phyloP scores from a whole-genome alignment of 768 basidiomycete species.

The Phylloporus rhodoxanthus region DNA sequence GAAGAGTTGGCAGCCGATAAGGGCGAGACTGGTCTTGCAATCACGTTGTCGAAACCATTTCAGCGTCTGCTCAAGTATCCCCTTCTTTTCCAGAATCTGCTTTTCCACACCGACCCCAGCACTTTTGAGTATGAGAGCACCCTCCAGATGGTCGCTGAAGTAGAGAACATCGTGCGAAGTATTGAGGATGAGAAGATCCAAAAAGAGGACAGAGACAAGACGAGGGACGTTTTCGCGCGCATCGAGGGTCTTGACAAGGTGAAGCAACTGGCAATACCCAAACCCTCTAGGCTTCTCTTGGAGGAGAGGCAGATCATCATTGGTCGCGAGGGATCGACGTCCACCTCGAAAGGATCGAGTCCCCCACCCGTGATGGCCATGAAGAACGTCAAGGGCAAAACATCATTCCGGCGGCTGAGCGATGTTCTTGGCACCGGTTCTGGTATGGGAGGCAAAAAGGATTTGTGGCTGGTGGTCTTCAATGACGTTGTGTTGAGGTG shows the following conservation, averaged over 20 bases:
- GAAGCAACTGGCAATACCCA: constrained; percentile 85
- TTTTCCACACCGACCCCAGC: constrained; percentile 95
- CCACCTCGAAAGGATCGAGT: constrained; percentile 26
- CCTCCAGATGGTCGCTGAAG: constrained; percentile 92
- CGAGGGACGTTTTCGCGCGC: constrained; percentile 89
- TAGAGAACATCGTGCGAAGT: constrained; percentile 91
- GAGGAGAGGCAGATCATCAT: constrained; percentile 62
- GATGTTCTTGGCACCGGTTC: constrained; percentile 69
- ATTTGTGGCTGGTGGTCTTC: constrained; percentile 92
- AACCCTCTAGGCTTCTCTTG: constrained; percentile 80
- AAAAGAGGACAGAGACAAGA: constrained; percentile 93
- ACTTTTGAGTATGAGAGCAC: constrained; percentile 97
- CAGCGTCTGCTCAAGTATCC: constrained; percentile 96
- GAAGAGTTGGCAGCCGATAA: constrained; percentile 78
- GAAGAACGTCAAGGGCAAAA: constrained; percentile 71
- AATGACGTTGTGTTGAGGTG: constrained; percentile 94
- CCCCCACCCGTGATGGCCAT: constrained; percentile 33
- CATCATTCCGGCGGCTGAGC: constrained; percentile 83
- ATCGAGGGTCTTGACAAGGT: constrained; percentile 96
- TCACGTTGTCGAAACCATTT: constrained; percentile 95
- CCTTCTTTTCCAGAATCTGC: constrained; percentile 92
- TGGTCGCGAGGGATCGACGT: constrained; percentile 25
- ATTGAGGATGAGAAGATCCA: constrained; percentile 98
- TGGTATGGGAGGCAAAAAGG: constrained; percentile 65
- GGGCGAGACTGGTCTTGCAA: constrained; percentile 91